Evolutionary conservation across 2,329 filamentous ascomycete genomes (phyloP), one percentile per base, ranked within the genome.

Genomic region (Myriosclerotinia duriaeana): DNA sequence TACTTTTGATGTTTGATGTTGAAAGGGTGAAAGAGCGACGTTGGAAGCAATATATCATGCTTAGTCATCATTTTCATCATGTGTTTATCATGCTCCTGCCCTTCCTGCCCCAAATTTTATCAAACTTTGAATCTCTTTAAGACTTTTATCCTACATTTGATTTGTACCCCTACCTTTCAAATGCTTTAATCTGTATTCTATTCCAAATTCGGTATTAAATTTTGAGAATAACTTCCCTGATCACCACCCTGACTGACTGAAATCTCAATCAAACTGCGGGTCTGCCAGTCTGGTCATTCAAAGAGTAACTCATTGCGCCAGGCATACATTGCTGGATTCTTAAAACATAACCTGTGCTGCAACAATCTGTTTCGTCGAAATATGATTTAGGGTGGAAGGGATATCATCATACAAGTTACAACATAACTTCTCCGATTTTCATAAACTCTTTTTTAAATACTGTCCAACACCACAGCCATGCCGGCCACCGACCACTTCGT

Each of bases 1-100:
- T 30, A 7, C 20, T 30, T 30, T 30, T 30, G 50, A 30, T 53
- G 22, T 53, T 53, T 14, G 26, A 17, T 30, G 14, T 22, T 50
- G 46, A 30, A 30, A 30, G 22, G 50, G 26, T 17, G 2, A 17
- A 26, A 26, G 22, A 26, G 5, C 26, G 48, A 52, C 14, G 48
- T 30, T 52, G 11, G 12, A 15, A 52, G n/a, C 3, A 50, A 22
- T 22, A 22, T 50, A 22, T 2, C 17, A 52, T 52, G 52, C 52
- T 53, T 36, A 53, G 52, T 53, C 52, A 53, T 53, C 52, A 53
- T 53, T n/a, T 36, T 26, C n/a, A 4, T 36, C 30, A 36, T 20
- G 30, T 53, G 30, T 53, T 34, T 53, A 12, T 53, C 8, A 5
- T 53, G 26, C 52, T 53, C 17, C 22, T 52, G 2, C 30, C 5